A percentile compares a stretch with the other conserved stretches of the same genome.
Conservation (phyloP, 2,329 filamentous ascomycete species). For the Colletotrichum filicis region DNA sequence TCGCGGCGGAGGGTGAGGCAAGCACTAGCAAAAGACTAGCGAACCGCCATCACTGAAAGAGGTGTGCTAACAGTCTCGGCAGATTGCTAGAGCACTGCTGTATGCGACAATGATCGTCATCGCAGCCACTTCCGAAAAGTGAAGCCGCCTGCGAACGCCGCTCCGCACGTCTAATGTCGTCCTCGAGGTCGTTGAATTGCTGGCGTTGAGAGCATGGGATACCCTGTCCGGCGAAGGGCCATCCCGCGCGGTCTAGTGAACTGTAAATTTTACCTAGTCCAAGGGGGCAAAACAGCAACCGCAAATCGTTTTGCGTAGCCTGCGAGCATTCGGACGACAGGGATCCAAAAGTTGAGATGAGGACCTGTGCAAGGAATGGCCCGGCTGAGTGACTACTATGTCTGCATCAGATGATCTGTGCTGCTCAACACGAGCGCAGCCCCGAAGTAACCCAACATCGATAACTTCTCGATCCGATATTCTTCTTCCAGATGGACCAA, state of each 20-base stretch:
- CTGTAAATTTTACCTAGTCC: neutral
- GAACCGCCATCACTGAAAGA: neutral
- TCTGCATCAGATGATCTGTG: conserved; percentile 9
- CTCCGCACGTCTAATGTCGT: neutral
- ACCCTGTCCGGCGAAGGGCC: neutral
- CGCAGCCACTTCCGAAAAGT: neutral
- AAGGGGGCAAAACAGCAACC: neutral
- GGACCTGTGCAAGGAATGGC: neutral
- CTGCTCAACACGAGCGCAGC: neutral
- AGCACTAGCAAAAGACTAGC: conserved; percentile 8
- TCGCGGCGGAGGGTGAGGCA: neutral
- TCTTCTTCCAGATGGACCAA: neutral
- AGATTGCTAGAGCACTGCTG: neutral
- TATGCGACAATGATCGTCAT: neutral
- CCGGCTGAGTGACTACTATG: neutral
- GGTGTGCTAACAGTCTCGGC: neutral
- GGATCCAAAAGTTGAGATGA: neutral
- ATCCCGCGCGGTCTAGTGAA: conserved; percentile 1
- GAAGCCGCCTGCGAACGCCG: neutral
- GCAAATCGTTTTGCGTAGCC: neutral
- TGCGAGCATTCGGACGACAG: neutral
- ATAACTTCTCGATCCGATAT: neutral
- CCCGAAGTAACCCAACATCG: neutral
- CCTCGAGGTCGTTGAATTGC: neutral
- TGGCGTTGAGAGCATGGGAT: neutral